phyloP scores from a whole-genome alignment of 2,329 filamentous ascomycete genomes.

The Colletotrichum sp. region DNA sequence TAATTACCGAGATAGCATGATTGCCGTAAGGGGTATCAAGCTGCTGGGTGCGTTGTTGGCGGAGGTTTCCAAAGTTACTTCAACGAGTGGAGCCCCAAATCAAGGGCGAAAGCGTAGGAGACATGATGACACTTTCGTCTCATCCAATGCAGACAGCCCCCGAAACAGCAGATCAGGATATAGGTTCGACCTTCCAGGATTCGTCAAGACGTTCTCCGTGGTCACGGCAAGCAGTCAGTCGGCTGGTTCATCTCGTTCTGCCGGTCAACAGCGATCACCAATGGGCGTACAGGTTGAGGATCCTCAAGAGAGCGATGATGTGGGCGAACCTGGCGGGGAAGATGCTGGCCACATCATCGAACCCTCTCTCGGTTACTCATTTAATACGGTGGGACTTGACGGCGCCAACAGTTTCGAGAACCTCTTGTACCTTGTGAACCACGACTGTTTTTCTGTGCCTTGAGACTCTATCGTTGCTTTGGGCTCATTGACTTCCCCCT shows the following conservation, averaged over 20 bases:
- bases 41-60: not conserved
- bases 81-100: not conserved
- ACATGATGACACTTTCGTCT: not conserved
- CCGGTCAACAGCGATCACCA: not conserved
- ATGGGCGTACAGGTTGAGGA: not conserved
- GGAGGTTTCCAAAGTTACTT: not conserved
- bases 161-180: not conserved
- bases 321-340: not conserved
- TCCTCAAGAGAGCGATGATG: not conserved
- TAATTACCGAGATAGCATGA: not conserved
- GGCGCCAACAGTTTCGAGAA: not conserved
- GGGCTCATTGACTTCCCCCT: not conserved
- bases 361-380: not conserved
- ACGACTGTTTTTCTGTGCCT: not conserved
- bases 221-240: not conserved
- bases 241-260: not conserved
- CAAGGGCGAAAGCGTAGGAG: not conserved
- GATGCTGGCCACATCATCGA: not conserved
- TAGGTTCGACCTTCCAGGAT: not conserved
- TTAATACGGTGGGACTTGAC: not conserved
- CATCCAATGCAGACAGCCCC: not conserved
- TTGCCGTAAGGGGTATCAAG: not conserved
- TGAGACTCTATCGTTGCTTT: not conserved
- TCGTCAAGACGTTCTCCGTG: not conserved
- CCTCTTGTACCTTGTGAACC: not conserved